A percentile compares a stretch with the other conserved stretches of the same genome.
phyloP scores from a whole-genome alignment of 2,329 filamentous ascomycete genomes.

The Myriosclerotinia duriaeana region DNA sequence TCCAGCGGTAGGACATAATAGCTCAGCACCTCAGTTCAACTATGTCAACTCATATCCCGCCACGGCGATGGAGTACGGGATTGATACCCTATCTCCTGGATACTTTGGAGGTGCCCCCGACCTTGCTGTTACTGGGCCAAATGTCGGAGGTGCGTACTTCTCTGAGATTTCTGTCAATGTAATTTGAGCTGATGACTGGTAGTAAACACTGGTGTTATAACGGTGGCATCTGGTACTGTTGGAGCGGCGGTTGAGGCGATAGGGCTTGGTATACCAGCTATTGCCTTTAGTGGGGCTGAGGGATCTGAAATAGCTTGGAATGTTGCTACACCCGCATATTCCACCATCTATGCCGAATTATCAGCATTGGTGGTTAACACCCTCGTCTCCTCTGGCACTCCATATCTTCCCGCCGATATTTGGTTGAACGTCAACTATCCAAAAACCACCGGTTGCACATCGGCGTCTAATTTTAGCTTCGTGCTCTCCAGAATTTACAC shows the following conservation, averaged over 20 bases:
- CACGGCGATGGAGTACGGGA: slow-evolving; percentile 3
- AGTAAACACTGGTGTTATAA: slow-evolving; percentile 18
- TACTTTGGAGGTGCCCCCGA: slow-evolving; percentile 13
- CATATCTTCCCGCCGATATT: not conserved
- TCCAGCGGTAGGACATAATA: slow-evolving; percentile 11
- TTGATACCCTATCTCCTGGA: not conserved
- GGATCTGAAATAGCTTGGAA: slow-evolving; percentile 9
- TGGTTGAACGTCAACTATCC: slow-evolving; percentile 13
- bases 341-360: slow-evolving; percentile 14
- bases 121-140: slow-evolving; percentile 16
- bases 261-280: not conserved
- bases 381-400: slow-evolving; percentile 4
- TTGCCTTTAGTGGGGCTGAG: slow-evolving; percentile 18
- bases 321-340: slow-evolving; percentile 1
- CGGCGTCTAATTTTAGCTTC: slow-evolving; percentile 8
- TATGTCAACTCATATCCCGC: slow-evolving; percentile 17
- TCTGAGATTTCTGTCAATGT: not conserved
- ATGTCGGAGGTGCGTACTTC: slow-evolving; percentile 9
- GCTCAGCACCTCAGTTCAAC: slow-evolving; percentile 16
- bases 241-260: slow-evolving; percentile 15
- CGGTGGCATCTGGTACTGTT: slow-evolving; percentile 9
- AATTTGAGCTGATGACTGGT: not conserved
- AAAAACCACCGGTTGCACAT: not conserved
- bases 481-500: slow-evolving; percentile 12
- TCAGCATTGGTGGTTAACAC: not conserved